Conservation (phyloP, 306 rosid genomes). For the Vigna angularis region DNA sequence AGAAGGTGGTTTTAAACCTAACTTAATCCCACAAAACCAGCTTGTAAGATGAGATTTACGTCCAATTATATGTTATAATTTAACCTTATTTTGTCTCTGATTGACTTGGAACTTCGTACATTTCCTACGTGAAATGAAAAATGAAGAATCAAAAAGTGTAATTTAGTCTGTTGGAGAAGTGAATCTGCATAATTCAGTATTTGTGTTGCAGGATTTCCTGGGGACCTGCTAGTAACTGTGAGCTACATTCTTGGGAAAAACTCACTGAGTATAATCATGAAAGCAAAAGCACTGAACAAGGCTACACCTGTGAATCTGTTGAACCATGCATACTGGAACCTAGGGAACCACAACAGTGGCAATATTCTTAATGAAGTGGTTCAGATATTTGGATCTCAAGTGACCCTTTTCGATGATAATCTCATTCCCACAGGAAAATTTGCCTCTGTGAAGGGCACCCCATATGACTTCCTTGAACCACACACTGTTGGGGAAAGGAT, state of each 20-base stretch:
- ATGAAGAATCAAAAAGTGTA: no score
- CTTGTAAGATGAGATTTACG: no score
- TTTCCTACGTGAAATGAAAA: no score
- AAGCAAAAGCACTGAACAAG: constrained; percentile 81
- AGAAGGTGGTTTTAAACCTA: accelerated
- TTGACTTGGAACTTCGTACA: no score
- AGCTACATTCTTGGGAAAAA: constrained; percentile 62
- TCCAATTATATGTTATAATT: no score
- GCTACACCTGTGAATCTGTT: constrained; percentile 86
- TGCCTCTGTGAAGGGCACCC: constrained; percentile 47
- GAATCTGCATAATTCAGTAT: not conserved
- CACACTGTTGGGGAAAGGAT: constrained; percentile 63
- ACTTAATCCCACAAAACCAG: no score
- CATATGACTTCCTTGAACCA: constrained; percentile 76
- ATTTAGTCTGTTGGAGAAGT: no score
- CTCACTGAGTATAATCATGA: constrained; percentile 60
- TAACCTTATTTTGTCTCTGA: no score
- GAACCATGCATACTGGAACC: constrained; percentile 86
- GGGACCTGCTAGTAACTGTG: constrained; percentile 69
- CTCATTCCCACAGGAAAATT: constrained; percentile 82
- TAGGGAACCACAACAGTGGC: constrained; percentile 81
- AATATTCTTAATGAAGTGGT: constrained; percentile 61
- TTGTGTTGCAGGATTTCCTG: constrained; percentile 78
- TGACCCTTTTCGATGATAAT: constrained; percentile 61
- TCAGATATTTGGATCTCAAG: constrained; percentile 72